These are phyloP conservation scores for Piper betle DNA, from an alignment of 164 flowering plant genomes.

Conservation along the genomic window DNA sequence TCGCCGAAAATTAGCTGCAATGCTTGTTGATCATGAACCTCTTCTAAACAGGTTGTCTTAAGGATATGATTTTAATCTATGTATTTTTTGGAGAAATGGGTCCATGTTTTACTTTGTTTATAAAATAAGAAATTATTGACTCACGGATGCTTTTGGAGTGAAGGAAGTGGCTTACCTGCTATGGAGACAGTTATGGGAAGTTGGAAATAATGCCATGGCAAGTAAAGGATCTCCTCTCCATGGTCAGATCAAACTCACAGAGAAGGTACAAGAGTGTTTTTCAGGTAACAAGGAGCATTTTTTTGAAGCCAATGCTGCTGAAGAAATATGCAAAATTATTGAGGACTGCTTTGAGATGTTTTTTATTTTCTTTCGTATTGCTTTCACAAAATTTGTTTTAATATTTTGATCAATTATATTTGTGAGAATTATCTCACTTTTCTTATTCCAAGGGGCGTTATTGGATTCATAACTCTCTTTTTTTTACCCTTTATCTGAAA, in stretches of 20 bases:
- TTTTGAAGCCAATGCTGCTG: conserved; percentile 91
- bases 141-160: conserved; percentile 10
- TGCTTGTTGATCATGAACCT: conserved; percentile 95
- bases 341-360: too few species aligned
- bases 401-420: too few species aligned
- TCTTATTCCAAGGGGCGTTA: too few species aligned
- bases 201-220: conserved; percentile 85
- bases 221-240: conserved; percentile 86
- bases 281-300: conserved; percentile 72
- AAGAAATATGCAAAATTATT: conserved; percentile 91
- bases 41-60: conserved; percentile 78
- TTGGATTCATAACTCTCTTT: too few species aligned
- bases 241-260: conserved; percentile 79
- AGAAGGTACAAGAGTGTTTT: conserved; percentile 69
- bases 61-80: too few species aligned
- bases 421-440: too few species aligned
- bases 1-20: conserved; percentile 84
- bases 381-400: too few species aligned
- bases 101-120: too few species aligned
- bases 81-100: neutral
- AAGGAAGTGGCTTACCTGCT: conserved; percentile 86
- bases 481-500: too few species aligned
- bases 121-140: conserved; percentile 1
- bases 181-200: conserved; percentile 92
- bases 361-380: too few species aligned